Percentiles rank a stretch among this genome's conserved stretches.
Conservation (phyloP, 1,284 basidiomycete genomes). For the Baeospora myosura region DNA sequence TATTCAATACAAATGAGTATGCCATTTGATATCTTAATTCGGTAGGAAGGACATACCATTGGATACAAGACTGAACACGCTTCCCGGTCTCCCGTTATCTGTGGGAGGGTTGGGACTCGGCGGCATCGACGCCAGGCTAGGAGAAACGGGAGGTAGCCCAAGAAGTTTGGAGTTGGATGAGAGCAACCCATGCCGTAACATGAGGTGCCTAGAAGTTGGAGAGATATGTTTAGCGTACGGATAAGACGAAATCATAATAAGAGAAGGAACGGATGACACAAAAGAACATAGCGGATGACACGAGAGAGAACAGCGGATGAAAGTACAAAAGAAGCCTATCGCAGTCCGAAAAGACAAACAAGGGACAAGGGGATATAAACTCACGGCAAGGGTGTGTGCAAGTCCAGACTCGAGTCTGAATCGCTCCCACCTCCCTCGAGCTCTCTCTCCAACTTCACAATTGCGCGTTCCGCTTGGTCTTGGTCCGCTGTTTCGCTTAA, state of each 20-base stretch:
- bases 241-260: constrained; percentile 1
- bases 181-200: constrained; percentile 67
- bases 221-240: constrained; percentile 5
- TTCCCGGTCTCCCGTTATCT: constrained; percentile 26
- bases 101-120: constrained; percentile 2
- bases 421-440: constrained; percentile 36
- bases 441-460: constrained; percentile 22
- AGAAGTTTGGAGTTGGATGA: constrained; percentile 70
- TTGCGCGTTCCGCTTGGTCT: constrained; percentile 21
- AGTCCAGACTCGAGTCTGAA: constrained; percentile 64
- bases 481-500: constrained; percentile 7
- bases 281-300: too few species aligned
- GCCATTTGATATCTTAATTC: constrained; percentile 6
- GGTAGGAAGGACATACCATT: constrained; percentile 25
- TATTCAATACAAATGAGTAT: constrained; percentile 2
- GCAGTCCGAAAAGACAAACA: not conserved
- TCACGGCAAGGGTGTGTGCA: constrained; percentile 73
- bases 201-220: constrained; percentile 46
- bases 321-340: not conserved
- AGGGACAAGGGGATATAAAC: constrained; percentile 23
- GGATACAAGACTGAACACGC: constrained; percentile 30
- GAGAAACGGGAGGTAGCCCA: constrained; percentile 25
- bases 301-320: not conserved
- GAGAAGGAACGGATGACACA: too few species aligned
- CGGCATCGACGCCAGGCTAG: constrained; percentile 16